phyloP scores from a whole-genome alignment of 331 rosid species.

The Quercus lobata region DNA sequence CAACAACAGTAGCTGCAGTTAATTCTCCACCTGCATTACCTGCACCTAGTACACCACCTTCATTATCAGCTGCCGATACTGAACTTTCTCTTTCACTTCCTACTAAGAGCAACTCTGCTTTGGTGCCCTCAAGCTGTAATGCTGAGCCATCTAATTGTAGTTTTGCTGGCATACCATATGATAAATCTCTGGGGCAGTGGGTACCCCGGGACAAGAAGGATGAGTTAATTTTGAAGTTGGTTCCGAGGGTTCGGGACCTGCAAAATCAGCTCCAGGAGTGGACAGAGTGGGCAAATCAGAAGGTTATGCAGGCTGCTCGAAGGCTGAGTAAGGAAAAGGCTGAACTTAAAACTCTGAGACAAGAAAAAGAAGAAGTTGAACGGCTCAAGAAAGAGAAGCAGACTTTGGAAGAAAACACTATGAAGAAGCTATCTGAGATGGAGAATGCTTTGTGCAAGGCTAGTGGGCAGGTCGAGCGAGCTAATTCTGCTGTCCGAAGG shows the following conservation, averaged over 20 bases:
- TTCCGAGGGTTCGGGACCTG: slow-evolving; percentile 65
- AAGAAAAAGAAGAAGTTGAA: slow-evolving; percentile 89
- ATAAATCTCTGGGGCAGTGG: slow-evolving; percentile 57
- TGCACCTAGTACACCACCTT: slow-evolving; percentile 26
- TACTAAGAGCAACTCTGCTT: slow-evolving; percentile 38
- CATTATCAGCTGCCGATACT: slow-evolving; percentile 42
- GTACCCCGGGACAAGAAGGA: slow-evolving; percentile 73
- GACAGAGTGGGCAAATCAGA: slow-evolving; percentile 96
- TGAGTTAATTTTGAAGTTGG: slow-evolving; percentile 71
- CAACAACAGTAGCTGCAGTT: slow-evolving; percentile 29
- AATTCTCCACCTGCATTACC: slow-evolving; percentile 24
- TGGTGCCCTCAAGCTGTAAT: slow-evolving; percentile 37
- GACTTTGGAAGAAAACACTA: slow-evolving; percentile 70
- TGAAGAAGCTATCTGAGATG: slow-evolving; percentile 91
- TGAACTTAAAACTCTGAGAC: slow-evolving; percentile 70
- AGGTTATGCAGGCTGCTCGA: slow-evolving; percentile 96
- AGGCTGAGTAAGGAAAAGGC: slow-evolving; percentile 83
- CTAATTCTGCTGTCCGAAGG: slow-evolving; percentile 68
- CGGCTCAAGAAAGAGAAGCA: slow-evolving; percentile 82
- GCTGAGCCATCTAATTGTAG: slow-evolving; percentile 34
- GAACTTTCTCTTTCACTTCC: slow-evolving; percentile 85
- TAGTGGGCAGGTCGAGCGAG: slow-evolving; percentile 78
- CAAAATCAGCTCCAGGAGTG: slow-evolving; percentile 86
- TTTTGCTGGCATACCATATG: slow-evolving; percentile 47
- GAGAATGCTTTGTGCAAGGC: slow-evolving; percentile 83